These are phyloP conservation scores for Phytophthora lateralis DNA, from an alignment of 352 stramenopile genomes.

Conservation along the genomic window DNA sequence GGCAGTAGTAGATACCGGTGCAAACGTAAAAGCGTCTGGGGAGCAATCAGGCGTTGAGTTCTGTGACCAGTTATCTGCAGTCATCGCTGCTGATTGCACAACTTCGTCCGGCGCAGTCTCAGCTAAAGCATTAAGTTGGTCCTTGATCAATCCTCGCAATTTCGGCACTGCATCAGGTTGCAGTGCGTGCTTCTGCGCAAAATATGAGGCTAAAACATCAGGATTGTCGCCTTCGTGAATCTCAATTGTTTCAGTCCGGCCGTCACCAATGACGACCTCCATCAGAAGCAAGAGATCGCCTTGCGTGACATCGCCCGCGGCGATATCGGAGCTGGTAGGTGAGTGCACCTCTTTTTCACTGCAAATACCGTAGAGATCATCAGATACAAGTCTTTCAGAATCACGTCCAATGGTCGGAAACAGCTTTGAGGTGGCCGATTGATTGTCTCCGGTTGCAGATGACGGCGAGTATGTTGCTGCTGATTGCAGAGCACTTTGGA, in stretches of 20 bases:
- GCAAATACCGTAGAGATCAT: slow-evolving; percentile 6
- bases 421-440: slow-evolving; percentile 15
- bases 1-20: neutral
- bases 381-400: neutral
- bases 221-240: slow-evolving; percentile 62
- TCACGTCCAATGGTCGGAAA: slow-evolving; percentile 10
- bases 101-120: slow-evolving; percentile 34
- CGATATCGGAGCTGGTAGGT: neutral
- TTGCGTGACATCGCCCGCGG: slow-evolving; percentile 2
- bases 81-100: neutral
- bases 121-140: slow-evolving; percentile 52
- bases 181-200: slow-evolving; percentile 58
- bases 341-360: slow-evolving; percentile 1
- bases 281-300: slow-evolving; percentile 71
- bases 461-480: slow-evolving; percentile 17
- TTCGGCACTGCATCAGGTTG: slow-evolving; percentile 55
- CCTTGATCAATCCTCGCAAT: slow-evolving; percentile 60
- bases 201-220: slow-evolving; percentile 46
- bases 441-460: slow-evolving; percentile 1
- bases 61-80: slow-evolving; percentile 20
- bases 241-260: slow-evolving; percentile 71
- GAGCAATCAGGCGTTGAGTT: slow-evolving; percentile 12
- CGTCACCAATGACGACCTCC: slow-evolving; percentile 78
- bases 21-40: neutral
- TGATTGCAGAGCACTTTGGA: slow-evolving; percentile 40